Conservation (phyloP, 75 land plant genomes). For the Azolla pinnata region DNA sequence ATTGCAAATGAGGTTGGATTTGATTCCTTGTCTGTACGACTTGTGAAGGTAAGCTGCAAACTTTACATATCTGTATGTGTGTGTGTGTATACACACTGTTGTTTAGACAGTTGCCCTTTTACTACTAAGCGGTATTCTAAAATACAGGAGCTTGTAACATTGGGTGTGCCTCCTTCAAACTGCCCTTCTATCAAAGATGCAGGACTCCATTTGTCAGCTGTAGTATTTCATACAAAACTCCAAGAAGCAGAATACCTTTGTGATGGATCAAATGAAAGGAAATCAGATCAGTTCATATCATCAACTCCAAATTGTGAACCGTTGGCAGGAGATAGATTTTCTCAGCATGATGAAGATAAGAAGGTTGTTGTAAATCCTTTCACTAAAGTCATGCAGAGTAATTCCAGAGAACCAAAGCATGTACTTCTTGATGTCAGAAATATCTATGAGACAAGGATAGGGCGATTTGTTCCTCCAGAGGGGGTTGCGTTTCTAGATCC, state of each 20-base stretch:
- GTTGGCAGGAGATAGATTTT: too few species aligned
- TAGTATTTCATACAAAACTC: slow-evolving; percentile 46
- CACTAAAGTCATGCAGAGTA: too few species aligned
- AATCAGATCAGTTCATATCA: too few species aligned
- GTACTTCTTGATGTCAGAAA: slow-evolving; percentile 88
- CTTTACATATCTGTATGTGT: neutral
- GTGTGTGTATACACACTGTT: neutral
- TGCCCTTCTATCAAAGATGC: slow-evolving; percentile 67
- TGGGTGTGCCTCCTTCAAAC: slow-evolving; percentile 44
- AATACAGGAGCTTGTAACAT: slow-evolving; percentile 83
- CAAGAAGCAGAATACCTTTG: neutral
- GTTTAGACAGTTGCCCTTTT: too few species aligned
- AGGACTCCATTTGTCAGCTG: slow-evolving; percentile 65
- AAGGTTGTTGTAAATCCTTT: too few species aligned
- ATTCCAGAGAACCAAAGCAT: too few species aligned
- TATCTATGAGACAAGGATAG: slow-evolving; percentile 89
- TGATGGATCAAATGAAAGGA: too few species aligned
- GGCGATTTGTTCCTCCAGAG: slow-evolving; percentile 58
- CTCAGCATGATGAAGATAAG: too few species aligned
- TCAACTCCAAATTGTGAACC: too few species aligned
- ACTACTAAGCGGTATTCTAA: too few species aligned
- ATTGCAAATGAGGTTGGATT: slow-evolving; percentile 76
- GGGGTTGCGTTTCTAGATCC: slow-evolving; percentile 66
- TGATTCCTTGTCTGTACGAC: slow-evolving; percentile 66
- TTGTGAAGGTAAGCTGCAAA: slow-evolving; percentile 53